These are phyloP conservation scores for Aspergillus carlsbadensis DNA, from an alignment of 495 filamentous ascomycete species.

Conservation along the genomic window DNA sequence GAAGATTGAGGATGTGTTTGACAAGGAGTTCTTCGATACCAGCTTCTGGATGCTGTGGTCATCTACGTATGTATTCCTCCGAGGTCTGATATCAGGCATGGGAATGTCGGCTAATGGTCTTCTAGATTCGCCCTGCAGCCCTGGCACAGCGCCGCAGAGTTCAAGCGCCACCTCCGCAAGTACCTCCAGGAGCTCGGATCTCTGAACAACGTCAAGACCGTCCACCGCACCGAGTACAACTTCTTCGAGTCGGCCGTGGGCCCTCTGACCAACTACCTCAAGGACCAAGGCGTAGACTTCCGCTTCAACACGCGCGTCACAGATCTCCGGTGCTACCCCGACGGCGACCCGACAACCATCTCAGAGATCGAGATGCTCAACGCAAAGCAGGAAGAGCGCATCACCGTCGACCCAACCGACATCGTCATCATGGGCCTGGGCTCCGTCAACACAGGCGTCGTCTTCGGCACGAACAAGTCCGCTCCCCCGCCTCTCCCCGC, in stretches of 20 bases:
- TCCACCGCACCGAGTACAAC: conserved; percentile 31
- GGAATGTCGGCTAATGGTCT: not conserved
- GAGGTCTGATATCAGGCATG: too few relatives aligned
- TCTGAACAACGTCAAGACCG: conserved; percentile 24
- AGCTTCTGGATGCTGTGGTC: conserved; percentile 42
- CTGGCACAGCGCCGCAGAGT: conserved; percentile 38
- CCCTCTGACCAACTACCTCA: conserved; percentile 35
- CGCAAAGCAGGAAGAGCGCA: conserved; percentile 1
- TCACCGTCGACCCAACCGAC: conserved; percentile 20
- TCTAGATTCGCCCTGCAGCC: conserved; percentile 34
- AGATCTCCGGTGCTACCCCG: conserved; percentile 14
- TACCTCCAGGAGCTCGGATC: conserved; percentile 21
- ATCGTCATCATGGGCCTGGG: conserved; percentile 27
- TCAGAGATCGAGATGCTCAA: conserved; percentile 15
- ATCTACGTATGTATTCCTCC: conserved; percentile 23
- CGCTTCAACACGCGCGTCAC: conserved; percentile 25
- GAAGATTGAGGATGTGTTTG: conserved; percentile 34
- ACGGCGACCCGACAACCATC: conserved; percentile 11
- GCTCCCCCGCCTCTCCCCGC: not conserved
- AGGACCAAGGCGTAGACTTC: conserved; percentile 40
- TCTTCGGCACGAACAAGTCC: conserved; percentile 19
- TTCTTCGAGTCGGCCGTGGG: conserved; percentile 36
- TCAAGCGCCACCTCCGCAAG: conserved; percentile 24
- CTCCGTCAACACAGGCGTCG: conserved; percentile 20
- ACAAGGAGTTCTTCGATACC: conserved; percentile 33